Base-by-base conservation (phyloP, 2,329 filamentous ascomycete genomes). In the Hymenoscyphus fructigenus region DNA sequence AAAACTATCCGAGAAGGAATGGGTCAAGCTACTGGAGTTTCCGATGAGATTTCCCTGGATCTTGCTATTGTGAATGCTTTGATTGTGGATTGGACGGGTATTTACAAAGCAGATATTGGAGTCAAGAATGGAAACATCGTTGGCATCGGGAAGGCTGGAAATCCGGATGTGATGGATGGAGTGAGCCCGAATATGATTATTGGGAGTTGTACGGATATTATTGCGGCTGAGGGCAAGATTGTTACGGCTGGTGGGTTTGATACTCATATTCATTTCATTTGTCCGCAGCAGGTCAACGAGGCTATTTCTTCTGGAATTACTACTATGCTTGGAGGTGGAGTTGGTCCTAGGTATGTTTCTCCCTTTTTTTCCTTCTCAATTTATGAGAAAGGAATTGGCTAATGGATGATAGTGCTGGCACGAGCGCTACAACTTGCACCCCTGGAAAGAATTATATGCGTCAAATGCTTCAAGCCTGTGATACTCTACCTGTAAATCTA, bases 51-150 rank as follows among this genome's bases (percentile, higher is more conserved):
- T 28, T 87, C 86, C 28, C 79, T 97, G 65, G 94, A 98, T 76
- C 85, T 94, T 57, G 91, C 97, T 28, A 87, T 98, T 66, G 92
- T 89, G 1, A 98, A 97, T 73, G 94, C 93, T 5, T 80, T 98
- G 68, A 89, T 98, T 44, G 84, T 98, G 23, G 94, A 98, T 79
- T 96, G 90, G 85, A 90, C 85, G 0, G 94, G 94, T 58, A 97
- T 98, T 74, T 96, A 92, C 83, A 98, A 98, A 80, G 94, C 93
- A 5, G 94, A 98, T 76, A 96, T 98, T 75, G 94, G 94, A 32
- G 88, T 98, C 76, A 97, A 96, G 77, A 79, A 93, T 70, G 93
- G 94, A 1, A 76, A 90, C 47, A 97, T 98, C 73, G 88, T 89
- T 32, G 94, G 88, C 0, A 94, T 98, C 71, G 94, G 94, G 66